These are phyloP conservation scores for Irpex sp. DNA, from an alignment of 1,284 basidiomycete species.

Conservation along the genomic window DNA sequence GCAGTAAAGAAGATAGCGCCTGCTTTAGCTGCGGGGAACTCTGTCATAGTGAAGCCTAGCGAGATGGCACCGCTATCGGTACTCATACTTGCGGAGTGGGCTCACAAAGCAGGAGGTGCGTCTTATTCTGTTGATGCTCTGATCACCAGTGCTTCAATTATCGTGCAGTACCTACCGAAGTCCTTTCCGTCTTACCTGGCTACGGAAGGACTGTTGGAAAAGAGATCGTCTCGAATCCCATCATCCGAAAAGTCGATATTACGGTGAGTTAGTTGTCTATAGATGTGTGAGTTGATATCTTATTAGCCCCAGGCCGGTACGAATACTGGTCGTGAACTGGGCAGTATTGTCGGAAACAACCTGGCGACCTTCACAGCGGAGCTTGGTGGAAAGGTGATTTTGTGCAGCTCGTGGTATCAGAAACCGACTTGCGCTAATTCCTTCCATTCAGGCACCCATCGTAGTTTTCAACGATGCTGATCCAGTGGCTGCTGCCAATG, in stretches of 20 bases:
- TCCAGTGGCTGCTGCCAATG: constrained; percentile 66
- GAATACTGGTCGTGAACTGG: constrained; percentile 65
- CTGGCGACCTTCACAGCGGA: constrained; percentile 76
- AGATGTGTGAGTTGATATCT: neutral
- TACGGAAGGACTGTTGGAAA: constrained; percentile 55
- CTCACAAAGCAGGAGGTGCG: constrained; percentile 62
- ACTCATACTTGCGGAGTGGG: constrained; percentile 68
- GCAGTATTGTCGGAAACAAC: constrained; percentile 68
- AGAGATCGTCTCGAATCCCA: constrained; percentile 58
- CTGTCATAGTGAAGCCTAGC: constrained; percentile 73
- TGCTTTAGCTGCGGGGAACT: constrained; percentile 81
- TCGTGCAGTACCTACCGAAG: constrained; percentile 63
- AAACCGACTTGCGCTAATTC: neutral
- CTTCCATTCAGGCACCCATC: constrained; percentile 58
- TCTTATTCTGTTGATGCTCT: constrained; percentile 1
- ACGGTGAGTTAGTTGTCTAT: constrained; percentile 46
- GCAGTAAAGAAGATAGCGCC: constrained; percentile 85
- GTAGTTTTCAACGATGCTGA: constrained; percentile 77
- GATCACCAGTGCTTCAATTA: neutral
- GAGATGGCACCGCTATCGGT: constrained; percentile 77
- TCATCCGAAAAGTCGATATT: constrained; percentile 77
- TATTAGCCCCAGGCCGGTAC: constrained; percentile 64
- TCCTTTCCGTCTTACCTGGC: constrained; percentile 73
- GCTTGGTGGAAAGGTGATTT: constrained; percentile 69
- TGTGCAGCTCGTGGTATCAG: neutral